Evolutionary conservation across 2,329 filamentous ascomycete genomes (phyloP).

Genomic region (Albifimbria verrucaria): DNA sequence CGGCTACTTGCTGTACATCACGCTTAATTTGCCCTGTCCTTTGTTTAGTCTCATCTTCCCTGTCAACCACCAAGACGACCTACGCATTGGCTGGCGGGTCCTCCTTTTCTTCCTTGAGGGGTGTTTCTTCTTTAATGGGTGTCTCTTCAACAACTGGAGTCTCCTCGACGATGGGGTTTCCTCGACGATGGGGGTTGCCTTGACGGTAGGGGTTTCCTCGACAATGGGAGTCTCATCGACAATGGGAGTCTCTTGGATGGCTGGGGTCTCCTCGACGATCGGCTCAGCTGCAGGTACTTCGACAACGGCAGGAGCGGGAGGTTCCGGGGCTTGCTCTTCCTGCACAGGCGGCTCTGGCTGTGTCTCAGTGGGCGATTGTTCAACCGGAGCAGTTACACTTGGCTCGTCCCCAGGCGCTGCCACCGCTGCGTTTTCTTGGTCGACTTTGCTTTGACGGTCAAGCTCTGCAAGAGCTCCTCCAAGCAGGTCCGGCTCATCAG

Average conservation of each 20-base stretch:
- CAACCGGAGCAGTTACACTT: neutral
- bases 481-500: slow-evolving; percentile 40
- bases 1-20: neutral
- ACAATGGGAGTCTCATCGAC: no score
- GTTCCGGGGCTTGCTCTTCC: slow-evolving; percentile 3
- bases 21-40: neutral
- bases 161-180: neutral
- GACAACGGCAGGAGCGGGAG: neutral
- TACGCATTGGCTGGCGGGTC: neutral
- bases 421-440: slow-evolving; percentile 4
- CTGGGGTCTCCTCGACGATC: neutral
- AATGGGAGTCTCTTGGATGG: neutral
- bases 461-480: slow-evolving; percentile 43
- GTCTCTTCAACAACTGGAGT: neutral
- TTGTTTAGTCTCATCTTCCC: no score
- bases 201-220: neutral
- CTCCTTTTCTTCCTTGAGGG: neutral
- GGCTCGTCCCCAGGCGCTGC: slow-evolving; percentile 6
- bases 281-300: neutral
- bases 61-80: neutral
- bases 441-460: slow-evolving; percentile 30
- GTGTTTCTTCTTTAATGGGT: neutral
- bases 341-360: neutral
- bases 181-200: neutral
- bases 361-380: neutral